Conservation (phyloP, 139 green algal species). For the Parachlorella kessleri region DNA sequence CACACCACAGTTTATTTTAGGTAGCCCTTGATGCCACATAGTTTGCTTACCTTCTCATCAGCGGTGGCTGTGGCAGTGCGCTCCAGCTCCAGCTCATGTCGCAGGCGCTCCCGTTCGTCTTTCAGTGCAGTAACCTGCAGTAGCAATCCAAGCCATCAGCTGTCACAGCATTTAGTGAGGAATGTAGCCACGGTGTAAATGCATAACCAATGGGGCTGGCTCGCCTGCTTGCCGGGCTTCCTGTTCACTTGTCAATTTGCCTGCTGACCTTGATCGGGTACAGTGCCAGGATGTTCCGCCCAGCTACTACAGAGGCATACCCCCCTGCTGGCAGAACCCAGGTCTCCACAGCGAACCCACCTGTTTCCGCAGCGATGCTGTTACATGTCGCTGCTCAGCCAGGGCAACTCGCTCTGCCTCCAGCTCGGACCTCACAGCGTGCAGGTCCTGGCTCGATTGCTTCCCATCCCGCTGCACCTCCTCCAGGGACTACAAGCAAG, state of each 20-base stretch:
- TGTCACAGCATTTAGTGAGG: background rate
- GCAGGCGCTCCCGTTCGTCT: slow-evolving; percentile 9
- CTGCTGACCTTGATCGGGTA: too few species aligned
- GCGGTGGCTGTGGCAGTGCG: background rate
- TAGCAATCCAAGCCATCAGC: background rate
- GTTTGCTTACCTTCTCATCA: background rate
- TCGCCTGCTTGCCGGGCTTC: background rate
- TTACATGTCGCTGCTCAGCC: background rate
- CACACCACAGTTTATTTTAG: too few species aligned
- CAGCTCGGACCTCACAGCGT: background rate
- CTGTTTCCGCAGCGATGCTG: background rate
- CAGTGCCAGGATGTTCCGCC: too few species aligned
- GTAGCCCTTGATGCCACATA: too few species aligned
- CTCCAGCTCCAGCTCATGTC: slow-evolving; percentile 32
- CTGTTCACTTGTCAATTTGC: background rate
- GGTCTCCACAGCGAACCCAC: too few species aligned
- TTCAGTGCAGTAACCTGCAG: slow-evolving; percentile 6
- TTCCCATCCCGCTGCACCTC: background rate
- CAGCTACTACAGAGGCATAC: too few species aligned
- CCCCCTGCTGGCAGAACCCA: too few species aligned
- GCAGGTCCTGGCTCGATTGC: background rate
- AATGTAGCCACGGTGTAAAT: background rate
- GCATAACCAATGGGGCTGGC: background rate
- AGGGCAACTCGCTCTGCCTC: background rate
- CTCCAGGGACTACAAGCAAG: background rate